Conservation (phyloP, 2,329 filamentous ascomycete species). For the Pestalotiopsis sp. region DNA sequence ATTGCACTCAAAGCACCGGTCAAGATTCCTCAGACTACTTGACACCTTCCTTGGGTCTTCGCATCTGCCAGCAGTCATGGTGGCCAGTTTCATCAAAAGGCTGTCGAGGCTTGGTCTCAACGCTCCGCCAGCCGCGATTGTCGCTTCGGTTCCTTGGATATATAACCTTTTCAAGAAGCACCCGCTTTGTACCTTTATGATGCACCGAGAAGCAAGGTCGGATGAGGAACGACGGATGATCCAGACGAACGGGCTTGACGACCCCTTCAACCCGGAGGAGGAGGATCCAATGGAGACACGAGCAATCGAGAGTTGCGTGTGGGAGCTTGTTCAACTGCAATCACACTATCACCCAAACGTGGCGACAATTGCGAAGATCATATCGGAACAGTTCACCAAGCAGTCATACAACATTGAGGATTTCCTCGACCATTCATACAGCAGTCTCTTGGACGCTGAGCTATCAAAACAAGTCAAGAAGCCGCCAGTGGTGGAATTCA, state of each 20-base stretch:
- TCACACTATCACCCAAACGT: conserved; percentile 97
- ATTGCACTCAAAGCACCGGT: conserved; percentile 91
- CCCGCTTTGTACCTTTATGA: conserved; percentile 92
- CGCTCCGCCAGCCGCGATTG: conserved; percentile 86
- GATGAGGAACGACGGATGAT: conserved; percentile 60
- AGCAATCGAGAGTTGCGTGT: conserved; percentile 90
- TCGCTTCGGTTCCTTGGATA: conserved; percentile 87
- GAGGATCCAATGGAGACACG: conserved; percentile 80
- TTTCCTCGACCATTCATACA: conserved; percentile 93
- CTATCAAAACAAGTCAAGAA: conserved; percentile 83
- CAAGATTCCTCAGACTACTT: conserved; percentile 88
- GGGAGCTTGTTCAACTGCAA: conserved; percentile 91
- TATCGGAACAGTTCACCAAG: conserved; percentile 97
- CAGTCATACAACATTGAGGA: conserved; percentile 94
- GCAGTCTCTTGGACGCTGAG: conserved; percentile 81
- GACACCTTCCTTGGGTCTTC: conserved; percentile 90
- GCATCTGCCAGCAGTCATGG: conserved; percentile 86
- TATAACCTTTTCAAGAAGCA: conserved; percentile 94
- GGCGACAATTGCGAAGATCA: conserved; percentile 88
- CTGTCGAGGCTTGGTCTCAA: conserved; percentile 82
- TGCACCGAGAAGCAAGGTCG: conserved; percentile 75
- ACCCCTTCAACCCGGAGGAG: conserved; percentile 79
- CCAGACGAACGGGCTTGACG: conserved; percentile 62
- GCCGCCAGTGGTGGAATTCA: conserved; percentile 85
- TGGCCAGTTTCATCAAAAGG: conserved; percentile 97